Evolutionary conservation across 139 green algal species (phyloP).

Genomic region (Deuterostichococcus epilithicus): DNA sequence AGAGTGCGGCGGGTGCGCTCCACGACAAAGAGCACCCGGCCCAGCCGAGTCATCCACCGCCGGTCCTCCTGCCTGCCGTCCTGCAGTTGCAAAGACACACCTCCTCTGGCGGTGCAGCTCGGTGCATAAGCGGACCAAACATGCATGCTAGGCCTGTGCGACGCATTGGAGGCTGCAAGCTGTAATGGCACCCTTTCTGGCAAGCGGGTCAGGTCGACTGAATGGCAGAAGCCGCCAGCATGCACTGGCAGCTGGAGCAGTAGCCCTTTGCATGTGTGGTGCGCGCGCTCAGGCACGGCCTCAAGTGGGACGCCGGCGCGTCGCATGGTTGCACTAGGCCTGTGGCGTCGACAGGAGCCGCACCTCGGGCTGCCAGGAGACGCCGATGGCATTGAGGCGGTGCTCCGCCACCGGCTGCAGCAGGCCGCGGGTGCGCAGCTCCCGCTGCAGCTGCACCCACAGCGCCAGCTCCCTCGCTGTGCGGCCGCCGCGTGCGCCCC

Average conservation of each 20-base stretch:
- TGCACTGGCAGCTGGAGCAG: too few species aligned
- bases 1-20: conserved; percentile 17
- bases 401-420: conserved; percentile 31
- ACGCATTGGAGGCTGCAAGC: neutral
- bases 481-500: conserved; percentile 37
- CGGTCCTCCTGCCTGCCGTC: conserved; percentile 15
- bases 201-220: too few species aligned
- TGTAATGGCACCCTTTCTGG: too few species aligned
- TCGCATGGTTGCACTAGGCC: too few species aligned
- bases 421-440: conserved; percentile 35
- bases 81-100: conserved; percentile 1
- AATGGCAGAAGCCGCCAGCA: too few species aligned
- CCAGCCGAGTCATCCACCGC: conserved; percentile 35
- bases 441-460: conserved; percentile 54
- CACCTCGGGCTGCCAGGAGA: conserved; percentile 41
- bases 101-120: too few species aligned
- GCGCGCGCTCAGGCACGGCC: too few species aligned
- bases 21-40: conserved; percentile 42
- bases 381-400: conserved; percentile 41
- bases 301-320: too few species aligned
- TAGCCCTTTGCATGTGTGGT: too few species aligned
- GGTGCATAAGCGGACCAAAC: too few species aligned
- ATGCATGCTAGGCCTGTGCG: too few species aligned
- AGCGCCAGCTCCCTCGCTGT: conserved; percentile 40
- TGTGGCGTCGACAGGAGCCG: neutral